Evolutionary conservation across 148 eudicot genomes (phyloP).

Genomic region (Rhododendron ferrugineum): DNA sequence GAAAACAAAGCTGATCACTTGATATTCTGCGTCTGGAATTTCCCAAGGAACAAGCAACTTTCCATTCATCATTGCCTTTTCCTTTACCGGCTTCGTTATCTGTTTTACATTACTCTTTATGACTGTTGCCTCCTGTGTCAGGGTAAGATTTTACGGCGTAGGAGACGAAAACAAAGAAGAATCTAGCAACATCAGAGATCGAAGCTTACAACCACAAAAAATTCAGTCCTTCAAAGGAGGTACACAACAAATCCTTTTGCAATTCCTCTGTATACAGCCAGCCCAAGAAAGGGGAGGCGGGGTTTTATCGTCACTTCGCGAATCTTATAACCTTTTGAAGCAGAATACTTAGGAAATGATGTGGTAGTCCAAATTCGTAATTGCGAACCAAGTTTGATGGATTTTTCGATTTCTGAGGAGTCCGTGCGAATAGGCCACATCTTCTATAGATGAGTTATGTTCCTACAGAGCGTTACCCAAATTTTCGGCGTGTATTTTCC

Average conservation of each 20-base stretch:
- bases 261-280: not conserved
- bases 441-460: not conserved
- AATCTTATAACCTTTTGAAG: not conserved
- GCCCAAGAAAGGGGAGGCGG: not conserved
- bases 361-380: not conserved
- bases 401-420: not conserved
- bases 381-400: not conserved
- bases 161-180: not conserved
- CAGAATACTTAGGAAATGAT: not conserved
- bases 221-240: constrained; percentile 1
- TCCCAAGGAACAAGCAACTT: not conserved
- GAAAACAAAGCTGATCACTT: not conserved
- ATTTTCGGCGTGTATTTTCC: not conserved
- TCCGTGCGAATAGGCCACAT: too few species aligned
- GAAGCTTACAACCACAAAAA: not conserved
- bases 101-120: not conserved
- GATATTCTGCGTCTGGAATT: not conserved
- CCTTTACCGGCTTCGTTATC: not conserved
- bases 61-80: not conserved
- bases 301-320: not conserved
- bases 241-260: not conserved
- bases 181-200: not conserved
- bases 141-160: not conserved
- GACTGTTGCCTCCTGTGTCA: not conserved
- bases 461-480: not conserved